Conservation (phyloP, 768 basidiomycete genomes). For the Termitomyces sp. region DNA sequence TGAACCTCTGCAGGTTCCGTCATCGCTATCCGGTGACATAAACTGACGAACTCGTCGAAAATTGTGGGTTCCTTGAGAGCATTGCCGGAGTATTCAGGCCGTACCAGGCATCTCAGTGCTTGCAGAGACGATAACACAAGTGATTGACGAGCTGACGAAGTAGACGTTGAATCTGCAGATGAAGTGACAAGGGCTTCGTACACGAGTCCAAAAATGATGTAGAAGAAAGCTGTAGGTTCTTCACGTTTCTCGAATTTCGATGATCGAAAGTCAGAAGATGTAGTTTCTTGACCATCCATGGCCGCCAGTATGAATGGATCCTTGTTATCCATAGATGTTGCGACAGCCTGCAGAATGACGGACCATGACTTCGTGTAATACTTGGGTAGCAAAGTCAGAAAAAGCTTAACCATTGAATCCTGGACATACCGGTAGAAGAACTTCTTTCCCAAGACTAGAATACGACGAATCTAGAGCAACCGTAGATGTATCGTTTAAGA, state of each 20-base stretch:
- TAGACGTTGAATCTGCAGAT: constrained; percentile 49
- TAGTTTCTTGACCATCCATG: constrained; percentile 68
- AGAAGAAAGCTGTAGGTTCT: constrained; percentile 81
- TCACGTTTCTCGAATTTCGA: constrained; percentile 27
- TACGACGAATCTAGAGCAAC: constrained; percentile 78
- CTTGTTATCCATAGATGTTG: constrained; percentile 65
- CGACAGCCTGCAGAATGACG: constrained; percentile 79
- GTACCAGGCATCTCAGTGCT: constrained; percentile 75
- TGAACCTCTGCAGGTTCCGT: constrained; percentile 74
- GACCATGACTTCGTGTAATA: constrained; percentile 85
- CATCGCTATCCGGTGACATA: constrained; percentile 88
- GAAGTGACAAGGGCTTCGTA: constrained; percentile 79
- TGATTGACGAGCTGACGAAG: constrained; percentile 33
- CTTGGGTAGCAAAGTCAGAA: constrained; percentile 31
- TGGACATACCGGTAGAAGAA: constrained; percentile 76
- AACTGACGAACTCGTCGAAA: constrained; percentile 85
- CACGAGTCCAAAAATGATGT: constrained; percentile 87
- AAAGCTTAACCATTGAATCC: neutral
- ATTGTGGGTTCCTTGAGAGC: constrained; percentile 76
- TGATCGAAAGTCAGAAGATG: constrained; percentile 17
- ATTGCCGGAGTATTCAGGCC: constrained; percentile 73
- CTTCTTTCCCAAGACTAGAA: constrained; percentile 85
- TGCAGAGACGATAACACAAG: constrained; percentile 61
- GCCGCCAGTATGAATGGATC: constrained; percentile 70
- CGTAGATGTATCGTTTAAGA: constrained; percentile 67